Conservation (phyloP, 495 filamentous ascomycete species). For the Penicillium steckii region DNA sequence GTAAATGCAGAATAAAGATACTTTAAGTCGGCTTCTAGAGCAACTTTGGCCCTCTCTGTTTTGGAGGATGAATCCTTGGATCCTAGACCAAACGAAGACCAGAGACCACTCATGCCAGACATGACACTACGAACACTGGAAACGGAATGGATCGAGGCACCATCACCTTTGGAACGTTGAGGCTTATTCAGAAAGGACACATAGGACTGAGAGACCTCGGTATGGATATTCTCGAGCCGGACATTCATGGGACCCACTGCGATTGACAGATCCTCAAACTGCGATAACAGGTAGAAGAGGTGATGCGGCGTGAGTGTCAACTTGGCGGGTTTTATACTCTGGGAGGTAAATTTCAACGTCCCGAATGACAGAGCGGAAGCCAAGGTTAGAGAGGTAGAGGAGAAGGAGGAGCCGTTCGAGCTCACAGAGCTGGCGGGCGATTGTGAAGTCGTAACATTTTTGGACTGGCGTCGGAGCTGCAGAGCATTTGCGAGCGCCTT, state of each 20-base stretch:
- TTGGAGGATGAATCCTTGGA: slow-evolving; percentile 73
- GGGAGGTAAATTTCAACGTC: slow-evolving; percentile 78
- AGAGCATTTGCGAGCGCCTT: slow-evolving; percentile 95
- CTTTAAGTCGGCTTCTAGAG: slow-evolving; percentile 80
- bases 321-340: slow-evolving; percentile 82
- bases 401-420: slow-evolving; percentile 59
- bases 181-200: slow-evolving; percentile 89
- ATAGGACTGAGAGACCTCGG: slow-evolving; percentile 82
- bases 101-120: slow-evolving; percentile 89
- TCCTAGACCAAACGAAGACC: slow-evolving; percentile 81
- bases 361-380: slow-evolving; percentile 84
- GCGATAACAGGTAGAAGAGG: slow-evolving; percentile 91
- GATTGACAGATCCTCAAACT: slow-evolving; percentile 90
- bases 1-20: slow-evolving; percentile 98
- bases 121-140: slow-evolving; percentile 97
- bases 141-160: slow-evolving; percentile 88
- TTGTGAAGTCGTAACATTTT: slow-evolving; percentile 56
- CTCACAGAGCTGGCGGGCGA: slow-evolving; percentile 45
- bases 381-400: slow-evolving; percentile 67
- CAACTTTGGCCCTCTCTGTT: slow-evolving; percentile 82
- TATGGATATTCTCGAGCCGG: slow-evolving; percentile 89
- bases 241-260: slow-evolving; percentile 94
- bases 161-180: slow-evolving; percentile 72
- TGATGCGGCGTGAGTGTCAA: slow-evolving; percentile 95
- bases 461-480: slow-evolving; percentile 70